These are phyloP conservation scores for Paecilomyces dactylethromorphus DNA, from an alignment of 2,329 filamentous ascomycete species.

Conservation along the genomic window DNA sequence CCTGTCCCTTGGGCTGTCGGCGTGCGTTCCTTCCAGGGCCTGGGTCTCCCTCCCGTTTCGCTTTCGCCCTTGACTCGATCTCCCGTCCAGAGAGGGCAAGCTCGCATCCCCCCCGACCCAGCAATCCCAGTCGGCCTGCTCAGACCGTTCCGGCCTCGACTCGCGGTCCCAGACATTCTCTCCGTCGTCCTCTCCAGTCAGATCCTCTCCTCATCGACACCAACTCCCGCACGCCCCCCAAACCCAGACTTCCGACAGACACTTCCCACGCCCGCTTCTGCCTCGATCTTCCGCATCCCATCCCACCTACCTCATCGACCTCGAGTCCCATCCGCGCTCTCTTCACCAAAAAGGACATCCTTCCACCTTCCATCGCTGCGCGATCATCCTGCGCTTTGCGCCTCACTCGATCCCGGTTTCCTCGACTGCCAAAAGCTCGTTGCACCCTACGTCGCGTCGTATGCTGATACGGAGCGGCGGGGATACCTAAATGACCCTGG, in stretches of 20 bases:
- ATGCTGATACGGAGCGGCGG: not conserved
- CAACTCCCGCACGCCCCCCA: constrained; percentile 8
- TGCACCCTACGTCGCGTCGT: not conserved
- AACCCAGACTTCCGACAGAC: not conserved
- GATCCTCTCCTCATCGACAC: constrained; percentile 5
- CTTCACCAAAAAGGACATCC: not conserved
- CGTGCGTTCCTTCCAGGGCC: not conserved
- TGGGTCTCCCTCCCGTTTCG: not conserved
- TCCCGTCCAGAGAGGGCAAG: not conserved
- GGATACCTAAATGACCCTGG: not conserved
- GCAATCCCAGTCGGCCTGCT: not conserved
- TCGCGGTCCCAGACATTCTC: constrained; percentile 8
- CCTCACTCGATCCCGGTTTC: not conserved
- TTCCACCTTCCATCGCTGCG: not conserved
- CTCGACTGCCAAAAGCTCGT: not conserved
- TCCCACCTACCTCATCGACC: constrained; percentile 1
- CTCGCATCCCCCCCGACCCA: not conserved
- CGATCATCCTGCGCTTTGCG: not conserved
- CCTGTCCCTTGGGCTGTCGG: not conserved
- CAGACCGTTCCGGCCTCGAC: constrained; percentile 6
- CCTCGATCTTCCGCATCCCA: constrained; percentile 10
- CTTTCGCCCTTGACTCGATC: not conserved
- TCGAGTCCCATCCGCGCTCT: constrained; percentile 6
- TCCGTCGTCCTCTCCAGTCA: constrained; percentile 5
- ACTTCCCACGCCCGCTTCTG: constrained; percentile 8